phyloP scores from a whole-genome alignment of 2,329 filamentous ascomycete species.

The Daldinia sp. region DNA sequence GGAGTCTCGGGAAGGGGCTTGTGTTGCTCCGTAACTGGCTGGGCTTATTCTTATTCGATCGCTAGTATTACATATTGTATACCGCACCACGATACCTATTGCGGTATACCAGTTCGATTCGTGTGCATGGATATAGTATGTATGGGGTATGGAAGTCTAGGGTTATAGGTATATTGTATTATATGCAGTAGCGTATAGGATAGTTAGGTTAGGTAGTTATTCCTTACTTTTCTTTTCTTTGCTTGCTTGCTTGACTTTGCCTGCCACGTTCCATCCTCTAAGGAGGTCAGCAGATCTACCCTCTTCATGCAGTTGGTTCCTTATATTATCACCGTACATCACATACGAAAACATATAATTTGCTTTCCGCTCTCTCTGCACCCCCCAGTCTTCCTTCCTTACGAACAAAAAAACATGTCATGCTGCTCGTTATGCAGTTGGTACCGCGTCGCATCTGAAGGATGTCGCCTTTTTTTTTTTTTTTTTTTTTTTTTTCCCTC shows the following conservation, averaged over 20 bases:
- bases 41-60: constrained; percentile 2
- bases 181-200: constrained; percentile 36
- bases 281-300: constrained; percentile 40
- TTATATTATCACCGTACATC: constrained; percentile 40
- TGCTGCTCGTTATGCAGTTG: constrained; percentile 41
- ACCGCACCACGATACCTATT: constrained; percentile 17
- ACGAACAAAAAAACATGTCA: constrained; percentile 25
- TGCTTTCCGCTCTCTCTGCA: constrained; percentile 7
- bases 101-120: constrained; percentile 22
- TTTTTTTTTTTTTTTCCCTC: no score
- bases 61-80: background rate
- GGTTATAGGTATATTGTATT: constrained; percentile 7
- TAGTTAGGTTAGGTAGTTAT: background rate
- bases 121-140: constrained; percentile 17
- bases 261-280: constrained; percentile 36
- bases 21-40: constrained; percentile 25
- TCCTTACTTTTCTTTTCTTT: background rate
- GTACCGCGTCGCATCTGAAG: constrained; percentile 40
- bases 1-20: constrained; percentile 27
- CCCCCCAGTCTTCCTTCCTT: constrained; percentile 31
- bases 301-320: constrained; percentile 44
- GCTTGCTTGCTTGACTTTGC: background rate
- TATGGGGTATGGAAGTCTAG: constrained; percentile 7
- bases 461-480: constrained; percentile 16
- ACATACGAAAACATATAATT: constrained; percentile 38